Evolutionary conservation across 2,329 filamentous ascomycete species (phyloP).

Genomic region (Hypoxylon sp.): DNA sequence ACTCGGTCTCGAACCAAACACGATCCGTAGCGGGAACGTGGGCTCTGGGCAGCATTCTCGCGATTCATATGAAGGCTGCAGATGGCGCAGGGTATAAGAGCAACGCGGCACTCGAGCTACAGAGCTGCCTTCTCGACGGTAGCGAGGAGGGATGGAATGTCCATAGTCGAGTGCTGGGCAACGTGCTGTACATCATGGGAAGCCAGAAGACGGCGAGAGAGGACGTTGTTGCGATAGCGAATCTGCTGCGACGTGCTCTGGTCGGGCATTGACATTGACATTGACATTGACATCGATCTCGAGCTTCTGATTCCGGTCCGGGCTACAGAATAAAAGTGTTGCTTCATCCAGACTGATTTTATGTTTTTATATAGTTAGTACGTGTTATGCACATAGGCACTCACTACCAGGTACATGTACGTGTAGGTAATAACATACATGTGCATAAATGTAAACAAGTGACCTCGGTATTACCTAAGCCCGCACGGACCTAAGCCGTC

Average conservation of each 20-base stretch:
- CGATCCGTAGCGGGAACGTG: constrained; percentile 69
- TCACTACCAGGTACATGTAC: too few species aligned
- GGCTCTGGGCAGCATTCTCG: constrained; percentile 77
- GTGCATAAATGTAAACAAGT: background rate
- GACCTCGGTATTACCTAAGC: constrained; percentile 12
- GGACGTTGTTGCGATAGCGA: constrained; percentile 40
- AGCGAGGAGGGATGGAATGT: constrained; percentile 53
- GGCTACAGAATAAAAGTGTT: background rate
- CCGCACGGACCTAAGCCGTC: background rate
- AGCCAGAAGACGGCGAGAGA: constrained; percentile 52
- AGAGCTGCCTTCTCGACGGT: constrained; percentile 46
- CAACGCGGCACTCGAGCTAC: constrained; percentile 54
- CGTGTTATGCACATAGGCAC: too few species aligned
- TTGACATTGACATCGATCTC: too few species aligned
- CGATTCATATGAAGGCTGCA: constrained; percentile 61
- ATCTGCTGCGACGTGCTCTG: constrained; percentile 25
- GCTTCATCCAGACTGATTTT: too few species aligned
- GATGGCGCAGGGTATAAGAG: constrained; percentile 57
- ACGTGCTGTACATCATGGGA: constrained; percentile 67
- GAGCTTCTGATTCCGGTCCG: background rate
- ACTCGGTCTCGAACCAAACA: constrained; percentile 61
- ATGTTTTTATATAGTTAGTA: too few species aligned
- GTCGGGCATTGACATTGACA: background rate
- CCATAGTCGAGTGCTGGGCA: constrained; percentile 63
- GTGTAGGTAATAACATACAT: background rate